Base-by-base conservation (phyloP, 2,329 filamentous ascomycete species). In the Fusarium sp. region DNA sequence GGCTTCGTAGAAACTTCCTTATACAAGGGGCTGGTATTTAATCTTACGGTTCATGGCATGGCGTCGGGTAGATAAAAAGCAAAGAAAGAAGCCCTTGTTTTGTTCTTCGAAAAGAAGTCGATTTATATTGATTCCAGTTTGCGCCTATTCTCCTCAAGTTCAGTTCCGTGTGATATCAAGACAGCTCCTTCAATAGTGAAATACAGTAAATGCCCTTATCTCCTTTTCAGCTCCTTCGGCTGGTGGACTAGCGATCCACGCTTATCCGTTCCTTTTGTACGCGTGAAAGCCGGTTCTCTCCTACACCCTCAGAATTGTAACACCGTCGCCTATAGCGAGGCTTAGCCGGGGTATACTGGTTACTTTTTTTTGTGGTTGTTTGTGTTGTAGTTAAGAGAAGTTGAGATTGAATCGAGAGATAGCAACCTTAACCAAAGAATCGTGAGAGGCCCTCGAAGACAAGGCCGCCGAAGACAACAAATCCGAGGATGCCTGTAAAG, bases 391-490 rank as follows among this genome's bases (percentile, higher is more conserved):
- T 62, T 47, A 39, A 59, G 23, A 48, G 17, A 45, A 36, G 34
- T 36, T 36, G 19, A 36, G 30, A 20, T 12, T 12, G 4, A 32
- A 44, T 45, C 28, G 40, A 44, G 40, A 28, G 24, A 47, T 36
- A 3, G 23, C 12, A 34, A 38, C 30, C 23, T 68, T 75, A 80
- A 26, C 71, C 68, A 75, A 85, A 85, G 77, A 88, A 81, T 71
- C 85, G 84, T 42, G 85, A 83, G 63, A 88, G 70, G 53, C 82
- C 78, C 76, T 89, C 86, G 73, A 88, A 87, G 69, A 88, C 65
- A 26, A 89, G 79, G 36, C 87, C 87, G 62, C 87, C 87, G 64
- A 89, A 86, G 71, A 89, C 79, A 73, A 89, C 79, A 75, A 89
- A 89, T 34, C 75, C 86, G 68, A 89, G 85, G 44, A 89, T 61